Conservation (phyloP, 2,329 filamentous ascomycete genomes). For the Penicillium olsonii region DNA sequence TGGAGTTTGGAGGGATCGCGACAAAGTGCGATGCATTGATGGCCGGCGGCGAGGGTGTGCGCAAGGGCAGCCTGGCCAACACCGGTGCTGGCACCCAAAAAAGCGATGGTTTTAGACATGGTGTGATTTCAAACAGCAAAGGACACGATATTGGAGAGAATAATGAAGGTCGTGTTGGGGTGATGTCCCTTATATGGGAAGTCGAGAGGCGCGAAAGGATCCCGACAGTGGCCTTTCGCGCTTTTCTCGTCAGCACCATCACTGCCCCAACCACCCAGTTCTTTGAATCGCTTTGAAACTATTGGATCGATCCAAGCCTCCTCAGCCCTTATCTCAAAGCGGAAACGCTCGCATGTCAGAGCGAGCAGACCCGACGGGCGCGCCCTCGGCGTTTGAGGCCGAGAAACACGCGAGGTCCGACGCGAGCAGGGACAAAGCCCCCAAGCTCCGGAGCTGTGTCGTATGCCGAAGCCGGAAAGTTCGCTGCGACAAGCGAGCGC, state of each 20-base stretch:
- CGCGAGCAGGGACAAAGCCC: conserved; percentile 1
- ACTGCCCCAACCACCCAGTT: too few relatives aligned
- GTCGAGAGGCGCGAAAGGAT: neutral
- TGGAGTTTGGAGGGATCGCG: conserved; percentile 54
- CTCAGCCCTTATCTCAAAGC: too few relatives aligned
- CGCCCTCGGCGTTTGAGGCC: conserved; percentile 13
- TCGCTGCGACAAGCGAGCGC: conserved; percentile 58
- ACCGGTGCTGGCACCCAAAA: conserved; percentile 57
- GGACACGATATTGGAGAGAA: too few relatives aligned
- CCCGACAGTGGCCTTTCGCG: neutral
- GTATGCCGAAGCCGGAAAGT: conserved; percentile 59
- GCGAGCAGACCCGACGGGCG: neutral
- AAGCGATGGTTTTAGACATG: conserved; percentile 40
- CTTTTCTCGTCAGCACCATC: conserved; percentile 7
- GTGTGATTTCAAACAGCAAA: too few relatives aligned
- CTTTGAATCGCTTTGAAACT: too few relatives aligned
- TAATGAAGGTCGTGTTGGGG: neutral
- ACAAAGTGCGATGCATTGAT: conserved; percentile 50
- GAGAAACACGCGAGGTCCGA: conserved; percentile 13
- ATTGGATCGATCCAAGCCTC: too few relatives aligned
- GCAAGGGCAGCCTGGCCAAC: conserved; percentile 48
- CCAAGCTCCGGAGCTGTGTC: conserved; percentile 51
- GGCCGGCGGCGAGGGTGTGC: conserved; percentile 46
- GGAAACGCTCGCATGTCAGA: neutral
- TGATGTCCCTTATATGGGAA: neutral